phyloP scores from a whole-genome alignment of 805 yeast genomes.

The Blastobotrys mokoenaii region DNA sequence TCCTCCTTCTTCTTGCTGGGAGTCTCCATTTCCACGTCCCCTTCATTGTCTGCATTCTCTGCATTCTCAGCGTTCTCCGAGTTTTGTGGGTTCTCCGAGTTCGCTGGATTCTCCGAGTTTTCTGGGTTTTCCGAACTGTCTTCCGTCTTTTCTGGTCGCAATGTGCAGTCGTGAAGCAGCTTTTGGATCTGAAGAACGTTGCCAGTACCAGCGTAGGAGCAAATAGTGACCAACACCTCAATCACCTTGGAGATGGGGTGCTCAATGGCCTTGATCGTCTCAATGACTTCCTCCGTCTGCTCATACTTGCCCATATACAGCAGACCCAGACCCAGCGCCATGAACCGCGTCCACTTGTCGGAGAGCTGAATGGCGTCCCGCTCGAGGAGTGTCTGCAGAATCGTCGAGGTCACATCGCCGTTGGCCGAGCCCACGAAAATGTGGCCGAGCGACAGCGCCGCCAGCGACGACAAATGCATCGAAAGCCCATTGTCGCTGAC shows the following conservation, averaged over 20 bases:
- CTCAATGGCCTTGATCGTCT: conserved; percentile 88
- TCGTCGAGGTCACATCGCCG: conserved; percentile 89
- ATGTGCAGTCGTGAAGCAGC: conserved; percentile 76
- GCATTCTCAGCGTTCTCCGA: conserved; percentile 18
- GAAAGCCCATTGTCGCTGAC: conserved; percentile 69
- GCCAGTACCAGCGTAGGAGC: conserved; percentile 97
- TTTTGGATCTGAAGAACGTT: conserved; percentile 92
- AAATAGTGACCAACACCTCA: conserved; percentile 80
- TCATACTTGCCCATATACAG: conserved; percentile 91
- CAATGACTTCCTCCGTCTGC: conserved; percentile 82
- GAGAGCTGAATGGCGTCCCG: conserved; percentile 69
- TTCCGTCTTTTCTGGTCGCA: conserved; percentile 48
- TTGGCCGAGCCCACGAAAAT: conserved; percentile 93
- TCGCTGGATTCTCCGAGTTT: no score
- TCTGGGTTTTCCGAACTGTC: conserved; percentile 33
- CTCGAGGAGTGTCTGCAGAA: conserved; percentile 82
- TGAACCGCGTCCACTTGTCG: conserved; percentile 79
- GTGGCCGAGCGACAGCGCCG: conserved; percentile 89
- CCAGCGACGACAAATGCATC: conserved; percentile 72
- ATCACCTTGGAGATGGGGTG: conserved; percentile 87
- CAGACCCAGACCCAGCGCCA: conserved; percentile 87
- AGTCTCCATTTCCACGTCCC: conserved; percentile 4
- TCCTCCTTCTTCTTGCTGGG: conserved; percentile 19
- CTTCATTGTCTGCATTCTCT: conserved; percentile 12
- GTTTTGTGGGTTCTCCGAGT: conserved; percentile 18